Base-by-base conservation (phyloP, 352 stramenopile genomes). In the Thraustochytrium striatum region DNA sequence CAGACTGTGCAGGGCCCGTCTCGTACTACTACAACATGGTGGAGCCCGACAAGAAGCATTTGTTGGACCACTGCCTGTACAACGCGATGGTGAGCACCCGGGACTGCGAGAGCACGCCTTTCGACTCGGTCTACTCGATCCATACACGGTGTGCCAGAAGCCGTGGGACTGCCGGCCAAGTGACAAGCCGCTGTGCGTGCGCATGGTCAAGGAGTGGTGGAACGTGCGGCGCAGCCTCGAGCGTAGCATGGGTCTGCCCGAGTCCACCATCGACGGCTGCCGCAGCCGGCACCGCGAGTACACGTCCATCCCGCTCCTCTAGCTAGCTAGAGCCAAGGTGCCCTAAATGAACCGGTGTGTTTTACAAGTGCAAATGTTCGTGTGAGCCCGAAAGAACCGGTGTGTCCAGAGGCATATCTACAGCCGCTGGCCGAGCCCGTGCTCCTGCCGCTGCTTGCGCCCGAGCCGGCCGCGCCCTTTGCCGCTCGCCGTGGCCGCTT, bases 1-100 rank as follows among this genome's bases (percentile, higher is more conserved):
- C 90, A 89, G 86, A 88, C 87, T 1, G 87, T 89, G 61, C 87
- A 91, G 70, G 87, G 87, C 72, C 88, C 33, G 61, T 89, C 0
- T 85, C 87, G 0, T 91, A 90, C 69, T 91, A 87, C 72, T 91
- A 90, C 81, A 84, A 89, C 58, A 57, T 84, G 33, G 47, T 88
- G 19, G 79, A 68, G 38, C 82, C 81, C 11, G 83, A 86, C 78
- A 84, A n/a, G 13, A 55, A 55, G 72, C 58, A 65, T 8, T 57
- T 69, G 9, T 43, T 84, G 3, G 78, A 79, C 44, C 30, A 79
- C 57, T 85, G 82, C 75, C 38, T 69, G 28, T 85, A 85, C 72
- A 85, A 85, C 36, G 78, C 78, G 35, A 85, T 85, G 82, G 82
- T 79, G 33, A 59, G 57, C 9, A 84, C 72, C 33, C 30, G n/a